Evolutionary conservation across 75 land plant genomes (phyloP), one percentile per base, ranked within the genome.

Genomic region (Pinus taeda): DNA sequence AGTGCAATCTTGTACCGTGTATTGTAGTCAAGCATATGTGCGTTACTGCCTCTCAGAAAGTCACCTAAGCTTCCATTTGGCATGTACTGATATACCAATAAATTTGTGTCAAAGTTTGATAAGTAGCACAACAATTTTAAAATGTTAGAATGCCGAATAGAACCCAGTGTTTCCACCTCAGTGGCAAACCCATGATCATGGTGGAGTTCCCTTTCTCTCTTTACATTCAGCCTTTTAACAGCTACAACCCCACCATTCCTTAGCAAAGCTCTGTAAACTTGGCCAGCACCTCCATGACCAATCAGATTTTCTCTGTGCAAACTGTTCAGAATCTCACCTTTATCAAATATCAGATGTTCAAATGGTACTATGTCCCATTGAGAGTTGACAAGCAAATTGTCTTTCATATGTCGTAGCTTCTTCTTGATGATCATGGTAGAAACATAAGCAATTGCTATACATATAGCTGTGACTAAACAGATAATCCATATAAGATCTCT

Each of bases 41-140:
- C 79, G 30, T 76, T 76, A 17, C 56, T 49, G 21, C 71, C 65
- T 22, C 78, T 85, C 80, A 84, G 60, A 37, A 77, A 14, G 42
- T 84, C 86, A 6, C 80, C 85, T 66, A 81, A 69, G 77, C 85
- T 82, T 49, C 86, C 86, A 73, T 84, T 82, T 2, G 86, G 77
- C 86, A 84, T 81, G 77, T 82, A 84, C 63, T 84, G 84, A 59
- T 78, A 84, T 8, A 84, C 79, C 75, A 84, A 73, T 18, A 84
- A 33, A 42, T 78, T 81, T 57, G 72, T 73, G 37, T 81, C 86
- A 60, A 53, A 24, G 18, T 84, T 82, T 21, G 85, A 69, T 71
- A 85, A 84, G 30, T 62, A 78, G 29, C 85, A 75, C 71, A 84
- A 33, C 59, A 84, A 73, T 80, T 59, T 82, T 39, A 84, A 79